phyloP scores from a whole-genome alignment of 257 asterid species.

The Asclepias syriaca region DNA sequence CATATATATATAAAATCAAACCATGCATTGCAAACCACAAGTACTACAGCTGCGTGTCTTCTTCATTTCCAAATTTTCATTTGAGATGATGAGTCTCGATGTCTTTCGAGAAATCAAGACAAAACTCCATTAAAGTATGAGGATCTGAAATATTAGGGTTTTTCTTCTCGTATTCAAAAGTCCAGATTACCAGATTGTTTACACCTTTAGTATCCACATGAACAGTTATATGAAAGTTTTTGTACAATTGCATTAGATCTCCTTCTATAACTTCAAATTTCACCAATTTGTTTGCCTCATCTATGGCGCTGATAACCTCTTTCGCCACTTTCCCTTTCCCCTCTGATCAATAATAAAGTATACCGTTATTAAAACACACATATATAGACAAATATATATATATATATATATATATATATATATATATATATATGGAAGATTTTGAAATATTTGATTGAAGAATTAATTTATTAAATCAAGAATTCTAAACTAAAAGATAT shows the following conservation, averaged over 20 bases:
- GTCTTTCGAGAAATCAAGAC: slow-evolving; percentile 13
- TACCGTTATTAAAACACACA: neutral
- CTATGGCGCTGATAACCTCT: slow-evolving; percentile 23
- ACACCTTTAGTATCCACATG: slow-evolving; percentile 20
- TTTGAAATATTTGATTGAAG: too few relatives aligned
- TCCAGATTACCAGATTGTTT: slow-evolving; percentile 18
- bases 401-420: too few relatives aligned
- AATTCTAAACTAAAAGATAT: too few relatives aligned
- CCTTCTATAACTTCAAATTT: slow-evolving; percentile 24
- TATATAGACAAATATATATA: too few relatives aligned
- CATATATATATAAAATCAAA: too few relatives aligned
- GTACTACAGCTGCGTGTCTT: too few relatives aligned
- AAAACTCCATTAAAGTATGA: slow-evolving; percentile 4
- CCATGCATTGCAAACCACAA: too few relatives aligned
- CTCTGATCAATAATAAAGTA: slow-evolving; percentile 3
- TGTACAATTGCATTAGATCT: slow-evolving; percentile 15
- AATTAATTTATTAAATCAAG: too few relatives aligned
- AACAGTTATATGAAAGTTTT: neutral
- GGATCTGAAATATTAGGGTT: slow-evolving; percentile 14
- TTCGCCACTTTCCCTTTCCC: slow-evolving; percentile 16
- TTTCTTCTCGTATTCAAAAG: slow-evolving; percentile 15
- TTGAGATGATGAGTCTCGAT: slow-evolving; percentile 22
- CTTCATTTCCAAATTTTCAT: neutral
- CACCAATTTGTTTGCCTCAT: slow-evolving; percentile 26
- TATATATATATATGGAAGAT: neutral